Evolutionary conservation across 768 basidiomycete species (phyloP).

Genomic region (Leccinum disarticulatum): DNA sequence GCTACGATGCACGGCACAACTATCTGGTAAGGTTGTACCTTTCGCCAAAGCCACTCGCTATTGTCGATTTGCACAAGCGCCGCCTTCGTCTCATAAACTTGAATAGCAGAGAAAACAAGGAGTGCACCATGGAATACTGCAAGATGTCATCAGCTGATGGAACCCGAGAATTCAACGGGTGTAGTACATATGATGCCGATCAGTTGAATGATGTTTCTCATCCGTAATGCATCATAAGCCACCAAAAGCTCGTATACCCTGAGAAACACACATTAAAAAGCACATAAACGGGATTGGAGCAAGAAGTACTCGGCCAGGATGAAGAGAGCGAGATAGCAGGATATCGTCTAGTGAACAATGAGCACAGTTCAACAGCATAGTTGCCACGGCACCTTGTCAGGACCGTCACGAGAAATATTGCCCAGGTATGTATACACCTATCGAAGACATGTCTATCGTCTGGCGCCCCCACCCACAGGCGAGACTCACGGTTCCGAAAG

Average conservation of each 20-base stretch:
- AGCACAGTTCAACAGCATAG: conserved; percentile 3
- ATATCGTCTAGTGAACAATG: conserved; percentile 54
- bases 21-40: conserved; percentile 66
- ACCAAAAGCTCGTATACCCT: conserved; percentile 80
- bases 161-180: background rate
- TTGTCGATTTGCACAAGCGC: conserved; percentile 52
- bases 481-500: conserved; percentile 59
- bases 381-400: conserved; percentile 52
- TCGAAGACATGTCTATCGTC: conserved; percentile 5
- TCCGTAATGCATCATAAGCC: conserved; percentile 78
- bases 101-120: conserved; percentile 70
- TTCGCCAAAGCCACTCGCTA: conserved; percentile 55
- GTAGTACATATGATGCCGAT: conserved; percentile 65
- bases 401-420: conserved; percentile 8
- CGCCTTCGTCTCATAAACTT: conserved; percentile 69
- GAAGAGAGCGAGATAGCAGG: conserved; percentile 84
- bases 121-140: conserved; percentile 72
- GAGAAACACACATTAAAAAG: conserved; percentile 6
- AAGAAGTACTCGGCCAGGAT: conserved; percentile 71
- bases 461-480: background rate
- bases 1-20: conserved; percentile 70
- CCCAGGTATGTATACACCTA: conserved; percentile 48
- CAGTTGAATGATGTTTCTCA: conserved; percentile 78
- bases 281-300: background rate
- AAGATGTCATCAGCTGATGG: conserved; percentile 7